Percentiles rank a stretch among this genome's conserved stretches.
These are phyloP conservation scores for Tolypocladium ovalisporum DNA, from an alignment of 2,329 filamentous ascomycete species.

Conservation along the genomic window DNA sequence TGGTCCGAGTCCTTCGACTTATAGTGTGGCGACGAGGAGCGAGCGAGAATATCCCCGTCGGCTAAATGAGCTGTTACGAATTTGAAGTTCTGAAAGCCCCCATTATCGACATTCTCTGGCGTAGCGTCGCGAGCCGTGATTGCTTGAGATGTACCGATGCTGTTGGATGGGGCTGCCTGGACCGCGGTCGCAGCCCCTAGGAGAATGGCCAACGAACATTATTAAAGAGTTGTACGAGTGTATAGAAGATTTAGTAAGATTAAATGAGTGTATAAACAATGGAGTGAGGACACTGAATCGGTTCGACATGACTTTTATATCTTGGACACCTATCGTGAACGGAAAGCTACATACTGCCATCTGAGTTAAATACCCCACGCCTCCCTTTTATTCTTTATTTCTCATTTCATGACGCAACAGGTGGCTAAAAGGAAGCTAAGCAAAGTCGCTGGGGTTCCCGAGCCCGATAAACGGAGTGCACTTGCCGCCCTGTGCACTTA, in stretches of 20 bases:
- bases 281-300: neutral
- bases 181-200: neutral
- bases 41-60: neutral
- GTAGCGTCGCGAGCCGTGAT: neutral
- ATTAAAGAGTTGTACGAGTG: too few relatives aligned
- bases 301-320: neutral
- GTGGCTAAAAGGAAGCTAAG: too few relatives aligned
- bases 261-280: too few relatives aligned
- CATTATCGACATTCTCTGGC: neutral
- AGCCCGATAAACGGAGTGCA: too few relatives aligned
- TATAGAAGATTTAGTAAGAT: too few relatives aligned
- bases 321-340: too few relatives aligned
- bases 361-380: too few relatives aligned
- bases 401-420: too few relatives aligned
- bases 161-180: neutral
- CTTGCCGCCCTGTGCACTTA: too few relatives aligned
- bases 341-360: too few relatives aligned
- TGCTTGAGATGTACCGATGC: neutral
- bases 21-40: constrained; percentile 3
- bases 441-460: too few relatives aligned
- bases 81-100: neutral
- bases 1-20: neutral
- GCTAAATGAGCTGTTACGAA: neutral
- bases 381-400: too few relatives aligned
- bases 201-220: neutral